Evolutionary conservation across 345 rosid species (phyloP), one percentile per base, ranked within the genome.

Genomic region (Hibiscus mutabilis): DNA sequence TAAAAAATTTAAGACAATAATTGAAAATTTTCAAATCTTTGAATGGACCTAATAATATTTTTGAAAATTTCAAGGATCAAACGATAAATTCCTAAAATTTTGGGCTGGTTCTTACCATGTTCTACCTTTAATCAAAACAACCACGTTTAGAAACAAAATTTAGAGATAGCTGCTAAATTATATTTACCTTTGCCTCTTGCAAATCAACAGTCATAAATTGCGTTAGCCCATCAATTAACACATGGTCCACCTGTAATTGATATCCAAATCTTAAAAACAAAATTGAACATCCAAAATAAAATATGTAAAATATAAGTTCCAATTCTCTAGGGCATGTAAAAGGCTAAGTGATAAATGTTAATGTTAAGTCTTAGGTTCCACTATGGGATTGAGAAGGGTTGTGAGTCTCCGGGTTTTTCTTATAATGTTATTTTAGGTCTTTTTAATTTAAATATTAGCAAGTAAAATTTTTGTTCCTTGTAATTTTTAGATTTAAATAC

Each of bases 221-320:
- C 51, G 65, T 85, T 79, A 92, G 70, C 75, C 91, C 84, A 78
- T 92, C 91, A 77, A 87, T 71, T 73, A 92, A 73, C 64, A 88
- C 86, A 56, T 88, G 94, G 84, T 92, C 96, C 56, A 90, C 92
- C 96, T 90, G 84, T 37, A 77, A 80, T 1, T 71, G 35, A 67
- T 59, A 33, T n/a, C 12, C 33, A 75, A 9, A 31, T 49, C 24
- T 52, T 70, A 60, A 13, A 74, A 22, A 73, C 10, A 68, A 72
- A 65, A 60, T n/a, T 31, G 65, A 44, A 29, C 11, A 15, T 27
- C 40, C 24, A 16, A 67, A 24, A 10, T 16, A 66, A 27, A 49
- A 58, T 4, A 47, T 44, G 1, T 2, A 57, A 18, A 18, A 2
- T 21, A 51, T 14, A 66, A 61, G 52, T 35, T 56, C 46, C 47